Percentiles rank a stretch among this genome's conserved stretches.
phyloP scores from a whole-genome alignment of 441 rosid species.

The Capsella rubella region DNA sequence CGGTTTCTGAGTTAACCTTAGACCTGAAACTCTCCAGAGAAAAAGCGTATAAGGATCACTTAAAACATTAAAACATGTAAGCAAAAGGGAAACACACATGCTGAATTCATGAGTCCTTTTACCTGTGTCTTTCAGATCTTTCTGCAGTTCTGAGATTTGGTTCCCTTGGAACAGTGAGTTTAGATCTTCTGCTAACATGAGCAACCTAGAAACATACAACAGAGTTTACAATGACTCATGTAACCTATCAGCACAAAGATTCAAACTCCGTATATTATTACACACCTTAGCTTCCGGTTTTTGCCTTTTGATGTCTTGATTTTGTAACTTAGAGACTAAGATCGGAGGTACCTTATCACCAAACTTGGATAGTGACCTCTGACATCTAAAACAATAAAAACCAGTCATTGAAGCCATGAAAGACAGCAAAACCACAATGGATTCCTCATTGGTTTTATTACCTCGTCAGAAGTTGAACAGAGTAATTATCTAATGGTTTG shows the following conservation, averaged over 20 bases:
- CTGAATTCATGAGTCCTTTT: background rate
- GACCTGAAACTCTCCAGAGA: conserved; percentile 54
- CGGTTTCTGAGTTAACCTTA: conserved; percentile 47
- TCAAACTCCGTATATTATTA: background rate
- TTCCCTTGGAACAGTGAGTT: conserved; percentile 80
- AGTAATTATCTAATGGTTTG: conserved; percentile 50
- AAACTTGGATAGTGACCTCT: conserved; percentile 42
- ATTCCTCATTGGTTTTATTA: background rate
- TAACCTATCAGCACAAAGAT: background rate
- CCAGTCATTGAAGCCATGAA: background rate
- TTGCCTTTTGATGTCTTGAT: conserved; percentile 58
- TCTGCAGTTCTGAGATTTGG: conserved; percentile 77
- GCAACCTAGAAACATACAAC: conserved; percentile 50
- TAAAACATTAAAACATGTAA: background rate
- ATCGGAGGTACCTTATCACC: conserved; percentile 40
- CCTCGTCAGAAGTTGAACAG: conserved; percentile 57
- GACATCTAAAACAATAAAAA: conserved; percentile 44
- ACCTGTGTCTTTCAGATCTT: conserved; percentile 78
- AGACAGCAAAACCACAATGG: background rate
- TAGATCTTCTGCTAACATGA: conserved; percentile 51
- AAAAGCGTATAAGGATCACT: background rate
- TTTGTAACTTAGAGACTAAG: conserved; percentile 46
- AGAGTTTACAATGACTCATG: background rate
- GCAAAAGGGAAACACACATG: background rate
- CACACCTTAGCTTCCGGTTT: conserved; percentile 60